Base-by-base conservation (phyloP, 2,329 filamentous ascomycete species). In the Talaromyces sp. region DNA sequence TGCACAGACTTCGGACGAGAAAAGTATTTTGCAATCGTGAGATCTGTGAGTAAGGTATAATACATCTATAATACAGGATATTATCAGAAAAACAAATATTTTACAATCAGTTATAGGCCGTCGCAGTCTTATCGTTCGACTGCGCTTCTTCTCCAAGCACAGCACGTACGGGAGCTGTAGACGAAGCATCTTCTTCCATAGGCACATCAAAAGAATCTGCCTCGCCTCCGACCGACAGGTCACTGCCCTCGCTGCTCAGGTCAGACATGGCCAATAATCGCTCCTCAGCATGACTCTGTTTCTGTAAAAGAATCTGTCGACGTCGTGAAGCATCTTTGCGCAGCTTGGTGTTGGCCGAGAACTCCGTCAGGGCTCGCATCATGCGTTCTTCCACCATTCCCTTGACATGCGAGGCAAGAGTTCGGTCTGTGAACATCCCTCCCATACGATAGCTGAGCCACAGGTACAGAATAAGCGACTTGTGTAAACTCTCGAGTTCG, bases 391-490 rank as follows among this genome's bases (percentile, higher is more conserved):
- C 92, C 1, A 92, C 86, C 52, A 95, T 70, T 6, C 76, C 73
- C 69, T 96, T 96, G 51, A 90, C 84, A 69, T 96, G 86, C 63
- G 89, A 87, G 0, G 90, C 91, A 43, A 96, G 78, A 0, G 78
- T 78, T 65, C 93, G 84, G 63, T 87, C 89, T 5, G 78, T 82
- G 71, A 97, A 96, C 53, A 95, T 81, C 51, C 89, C 89, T 3
- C 85, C 80, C 71, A 93, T 96, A 6, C 93, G 87, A 73, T 93
- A 97, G 65, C 89, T 93, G 15, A 99, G 80, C 94, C 94, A 99
- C 1, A 96, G 80, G 69, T 97, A 99, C 48, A 92, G 77, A 45
- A 93, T 90, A 37, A 99, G 77, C 28, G 84, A 80, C 66, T 89
- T 89, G 75, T 99, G 94, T 15, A 99, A 79, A 2, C 77, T 72